Evolutionary conservation across 495 filamentous ascomycete genomes (phyloP).

Genomic region (Xylaria scruposa): DNA sequence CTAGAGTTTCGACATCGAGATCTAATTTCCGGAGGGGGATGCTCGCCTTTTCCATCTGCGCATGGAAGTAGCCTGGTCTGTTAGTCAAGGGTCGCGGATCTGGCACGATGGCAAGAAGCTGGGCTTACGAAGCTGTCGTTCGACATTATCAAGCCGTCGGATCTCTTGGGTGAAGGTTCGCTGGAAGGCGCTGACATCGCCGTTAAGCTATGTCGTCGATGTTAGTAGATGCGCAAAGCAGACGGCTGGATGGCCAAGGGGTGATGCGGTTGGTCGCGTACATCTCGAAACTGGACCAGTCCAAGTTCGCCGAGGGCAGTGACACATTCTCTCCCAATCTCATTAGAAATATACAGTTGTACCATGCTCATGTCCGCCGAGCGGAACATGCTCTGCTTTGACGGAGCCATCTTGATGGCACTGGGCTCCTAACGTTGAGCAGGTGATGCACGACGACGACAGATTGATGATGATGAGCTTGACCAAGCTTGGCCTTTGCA

Average conservation of each 20-base stretch:
- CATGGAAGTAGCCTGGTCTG: slow-evolving; percentile 79
- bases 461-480: slow-evolving; percentile 27
- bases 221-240: slow-evolving; percentile 29
- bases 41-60: slow-evolving; percentile 90
- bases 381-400: slow-evolving; percentile 94
- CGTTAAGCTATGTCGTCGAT: slow-evolving; percentile 73
- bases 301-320: slow-evolving; percentile 96
- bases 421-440: slow-evolving; percentile 32
- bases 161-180: slow-evolving; percentile 98
- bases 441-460: slow-evolving; percentile 32
- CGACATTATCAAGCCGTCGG: slow-evolving; percentile 94
- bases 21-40: slow-evolving; percentile 84
- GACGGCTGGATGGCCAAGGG: slow-evolving; percentile 20
- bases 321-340: slow-evolving; percentile 97
- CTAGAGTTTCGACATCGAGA: slow-evolving; percentile 83
- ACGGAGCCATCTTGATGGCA: slow-evolving; percentile 57
- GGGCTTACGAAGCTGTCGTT: slow-evolving; percentile 88
- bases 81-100: slow-evolving; percentile 22
- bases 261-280: slow-evolving; percentile 53
- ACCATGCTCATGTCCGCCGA: slow-evolving; percentile 99
- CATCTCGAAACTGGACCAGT: slow-evolving; percentile 95
- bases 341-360: slow-evolving; percentile 97
- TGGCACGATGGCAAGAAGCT: not conserved
- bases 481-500: slow-evolving; percentile 25
- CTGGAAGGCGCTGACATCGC: slow-evolving; percentile 91